Evolutionary conservation across 371 early-diverging fungal genomes (phyloP).

Genomic region (Rhizopus delemar): DNA sequence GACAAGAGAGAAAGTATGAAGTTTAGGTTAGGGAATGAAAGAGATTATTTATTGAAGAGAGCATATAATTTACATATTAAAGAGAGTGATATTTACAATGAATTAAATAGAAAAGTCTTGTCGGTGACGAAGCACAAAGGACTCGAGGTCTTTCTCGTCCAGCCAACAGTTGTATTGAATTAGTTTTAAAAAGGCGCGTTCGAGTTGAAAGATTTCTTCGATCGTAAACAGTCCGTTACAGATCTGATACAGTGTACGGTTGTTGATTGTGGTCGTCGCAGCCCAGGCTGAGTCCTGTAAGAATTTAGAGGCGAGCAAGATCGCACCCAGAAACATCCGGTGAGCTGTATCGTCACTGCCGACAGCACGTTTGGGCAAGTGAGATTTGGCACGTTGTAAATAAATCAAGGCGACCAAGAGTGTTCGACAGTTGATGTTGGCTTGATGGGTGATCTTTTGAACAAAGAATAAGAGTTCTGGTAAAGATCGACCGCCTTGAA

Average conservation of each 20-base stretch:
- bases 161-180: constrained; percentile 43
- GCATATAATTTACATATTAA: neutral
- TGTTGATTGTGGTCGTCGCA: constrained; percentile 30
- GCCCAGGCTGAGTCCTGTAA: constrained; percentile 69
- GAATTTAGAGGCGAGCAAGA: constrained; percentile 75
- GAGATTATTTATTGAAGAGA: neutral
- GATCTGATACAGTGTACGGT: constrained; percentile 30
- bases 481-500: constrained; percentile 2
- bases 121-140: constrained; percentile 30
- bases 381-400: constrained; percentile 43
- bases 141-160: constrained; percentile 30
- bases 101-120: constrained; percentile 33
- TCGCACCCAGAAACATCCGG: constrained; percentile 77
- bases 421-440: constrained; percentile 35
- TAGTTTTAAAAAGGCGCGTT: constrained; percentile 39
- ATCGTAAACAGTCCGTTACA: constrained; percentile 36
- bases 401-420: constrained; percentile 49
- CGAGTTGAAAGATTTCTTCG: constrained; percentile 35
- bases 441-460: constrained; percentile 39
- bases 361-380: constrained; percentile 39
- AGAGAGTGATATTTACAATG: neutral
- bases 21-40: too few relatives aligned
- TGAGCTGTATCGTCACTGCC: constrained; percentile 55
- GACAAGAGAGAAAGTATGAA: too few relatives aligned
- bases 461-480: constrained; percentile 40